These are phyloP conservation scores for Plectosphaerella cucumerina DNA, from an alignment of 2,329 filamentous ascomycete genomes.

Conservation along the genomic window DNA sequence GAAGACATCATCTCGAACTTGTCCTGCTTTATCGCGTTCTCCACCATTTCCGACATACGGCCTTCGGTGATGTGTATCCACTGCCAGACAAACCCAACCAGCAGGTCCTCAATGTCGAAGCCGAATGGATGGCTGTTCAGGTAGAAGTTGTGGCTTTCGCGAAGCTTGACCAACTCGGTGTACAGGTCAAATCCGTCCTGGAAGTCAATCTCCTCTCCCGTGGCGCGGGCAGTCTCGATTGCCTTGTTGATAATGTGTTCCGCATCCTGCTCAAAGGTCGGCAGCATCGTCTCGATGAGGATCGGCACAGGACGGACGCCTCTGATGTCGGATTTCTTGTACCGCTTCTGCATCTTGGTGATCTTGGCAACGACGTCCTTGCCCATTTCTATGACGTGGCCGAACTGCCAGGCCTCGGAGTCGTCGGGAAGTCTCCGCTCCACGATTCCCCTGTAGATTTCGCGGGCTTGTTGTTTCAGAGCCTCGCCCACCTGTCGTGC, in stretches of 20 bases:
- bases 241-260: conserved; percentile 80
- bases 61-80: conserved; percentile 83
- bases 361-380: conserved; percentile 81
- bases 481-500: conserved; percentile 67
- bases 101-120: conserved; percentile 80
- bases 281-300: conserved; percentile 78
- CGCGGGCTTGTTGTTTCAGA: conserved; percentile 67
- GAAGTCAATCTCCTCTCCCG: conserved; percentile 72
- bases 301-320: conserved; percentile 64
- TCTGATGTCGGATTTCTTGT: conserved; percentile 83
- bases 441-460: conserved; percentile 76
- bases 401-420: conserved; percentile 84
- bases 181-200: conserved; percentile 95
- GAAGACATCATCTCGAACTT: conserved; percentile 64
- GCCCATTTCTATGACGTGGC: conserved; percentile 83
- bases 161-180: conserved; percentile 79
- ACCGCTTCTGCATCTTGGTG: conserved; percentile 88
- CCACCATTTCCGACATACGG: conserved; percentile 78
- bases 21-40: conserved; percentile 88
- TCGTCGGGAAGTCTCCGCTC: conserved; percentile 75
- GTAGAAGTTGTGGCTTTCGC: conserved; percentile 71
- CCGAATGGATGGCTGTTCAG: conserved; percentile 72
- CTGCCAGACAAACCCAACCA: conserved; percentile 92
- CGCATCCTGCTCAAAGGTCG: conserved; percentile 85
- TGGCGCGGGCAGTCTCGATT: conserved; percentile 65